Base-by-base conservation (phyloP, 768 basidiomycete species). In the Symmetrospora coprosmae region DNA sequence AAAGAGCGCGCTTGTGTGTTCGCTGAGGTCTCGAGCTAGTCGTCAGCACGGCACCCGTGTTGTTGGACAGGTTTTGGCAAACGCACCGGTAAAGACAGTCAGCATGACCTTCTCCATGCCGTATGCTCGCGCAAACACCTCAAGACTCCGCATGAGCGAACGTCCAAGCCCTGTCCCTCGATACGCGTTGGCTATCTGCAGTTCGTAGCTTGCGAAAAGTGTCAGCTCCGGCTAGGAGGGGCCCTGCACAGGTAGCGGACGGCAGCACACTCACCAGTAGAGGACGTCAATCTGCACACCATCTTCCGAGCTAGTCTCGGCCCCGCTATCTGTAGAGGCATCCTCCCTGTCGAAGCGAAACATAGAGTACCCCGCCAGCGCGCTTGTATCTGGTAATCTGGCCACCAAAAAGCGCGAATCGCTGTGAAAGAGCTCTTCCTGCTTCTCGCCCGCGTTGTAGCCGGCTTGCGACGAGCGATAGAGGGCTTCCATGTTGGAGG, bases 291-390 rank as follows among this genome's bases (percentile, higher is more conserved):
- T 76, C 4, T 73, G 74, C 2, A 55, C 64, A 1, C 65, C 70
- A 43, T 46, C 55, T 0, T 62, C 60, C 7, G 59, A 53, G 1
- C 64, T 65, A n/a, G n/a, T n/a, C n/a, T n/a, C n/a, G n/a, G n/a
- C n/a, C n/a, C n/a, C n/a, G n/a, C n/a, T n/a, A n/a, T n/a, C n/a
- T n/a, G n/a, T n/a, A n/a, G n/a, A n/a, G n/a, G n/a, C n/a, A 8
- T 79, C 76, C 64, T 88, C 87, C 28, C 73, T 68, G 56, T 87
- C 86, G 61, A 88, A 88, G 1, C 86, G 80, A 69, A 87, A 87
- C 73, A 80, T 80, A 16, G 76, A 65, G 66, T 74, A 79, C 8
- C 75, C 78, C 8, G 72, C 50, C 2, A 74, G 17, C 3, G 53
- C 78, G 13, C 41, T 16, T 17, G 5, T 27, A 11, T 3, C 30